Evolutionary conservation across 371 early-diverging fungal species (phyloP).

Genomic region (Circinella umbellata): DNA sequence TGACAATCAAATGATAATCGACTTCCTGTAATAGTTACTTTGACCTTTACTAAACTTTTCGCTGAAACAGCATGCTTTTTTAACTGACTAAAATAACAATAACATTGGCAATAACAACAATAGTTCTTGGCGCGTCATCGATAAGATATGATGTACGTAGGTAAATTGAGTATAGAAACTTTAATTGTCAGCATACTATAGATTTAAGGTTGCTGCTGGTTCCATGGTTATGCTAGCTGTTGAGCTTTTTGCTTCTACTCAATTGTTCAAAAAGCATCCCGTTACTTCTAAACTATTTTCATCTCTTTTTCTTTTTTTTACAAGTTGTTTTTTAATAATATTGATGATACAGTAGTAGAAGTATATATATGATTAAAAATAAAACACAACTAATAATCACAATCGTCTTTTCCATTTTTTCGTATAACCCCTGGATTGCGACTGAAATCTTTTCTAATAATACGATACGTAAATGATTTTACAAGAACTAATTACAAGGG

Average conservation of each 20-base stretch:
- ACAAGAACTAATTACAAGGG: too few relatives aligned
- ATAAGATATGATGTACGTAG: background rate
- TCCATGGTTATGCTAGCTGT: slow-evolving; percentile 6
- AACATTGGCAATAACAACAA: background rate
- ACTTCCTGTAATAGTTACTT: background rate
- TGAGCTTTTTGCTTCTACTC: slow-evolving; percentile 7
- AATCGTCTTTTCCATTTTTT: too few relatives aligned
- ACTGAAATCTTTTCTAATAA: too few relatives aligned
- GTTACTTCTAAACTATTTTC: background rate
- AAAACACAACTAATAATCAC: too few relatives aligned
- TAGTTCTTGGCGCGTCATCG: background rate
- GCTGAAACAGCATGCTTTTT: background rate
- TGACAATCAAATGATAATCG: background rate
- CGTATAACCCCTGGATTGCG: too few relatives aligned
- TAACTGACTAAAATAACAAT: background rate
- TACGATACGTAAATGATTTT: too few relatives aligned
- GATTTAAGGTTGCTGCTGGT: background rate
- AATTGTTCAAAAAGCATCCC: background rate
- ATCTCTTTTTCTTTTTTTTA: too few relatives aligned
- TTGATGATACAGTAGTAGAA: too few relatives aligned
- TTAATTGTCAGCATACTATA: background rate
- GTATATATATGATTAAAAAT: too few relatives aligned
- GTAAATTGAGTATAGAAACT: background rate
- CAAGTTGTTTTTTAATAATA: background rate
- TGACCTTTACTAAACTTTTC: slow-evolving; percentile 2